A percentile compares a stretch with the other conserved stretches of the same genome.
Evolutionary conservation across 208 protist genomes (phyloP).

Genomic region (Entamoeba invadens): DNA sequence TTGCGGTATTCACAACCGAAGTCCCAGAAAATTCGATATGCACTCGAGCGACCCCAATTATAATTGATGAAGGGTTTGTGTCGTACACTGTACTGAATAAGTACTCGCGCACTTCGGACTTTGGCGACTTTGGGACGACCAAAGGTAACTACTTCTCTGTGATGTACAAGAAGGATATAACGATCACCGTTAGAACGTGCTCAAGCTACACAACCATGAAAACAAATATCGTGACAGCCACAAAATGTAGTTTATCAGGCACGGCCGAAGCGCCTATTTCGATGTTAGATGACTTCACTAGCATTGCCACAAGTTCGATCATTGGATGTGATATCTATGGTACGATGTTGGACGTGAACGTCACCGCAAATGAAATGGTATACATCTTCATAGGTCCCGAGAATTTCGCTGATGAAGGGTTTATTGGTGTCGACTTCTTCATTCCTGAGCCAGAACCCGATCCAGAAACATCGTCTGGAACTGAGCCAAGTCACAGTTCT

Average conservation of each 20-base stretch:
- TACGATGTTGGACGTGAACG: neutral
- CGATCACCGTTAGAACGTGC: neutral
- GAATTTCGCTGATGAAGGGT: neutral
- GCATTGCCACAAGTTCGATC: neutral
- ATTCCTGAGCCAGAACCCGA: neutral
- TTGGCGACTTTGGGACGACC: neutral
- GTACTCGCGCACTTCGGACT: neutral
- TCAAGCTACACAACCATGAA: neutral
- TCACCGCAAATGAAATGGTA: neutral
- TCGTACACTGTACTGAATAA: neutral
- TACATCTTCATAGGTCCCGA: neutral
- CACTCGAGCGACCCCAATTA: neutral
- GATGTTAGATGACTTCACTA: neutral
- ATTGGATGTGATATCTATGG: neutral
- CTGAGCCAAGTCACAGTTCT: neutral
- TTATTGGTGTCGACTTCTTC: neutral
- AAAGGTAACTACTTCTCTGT: neutral
- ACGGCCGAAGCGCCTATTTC: neutral
- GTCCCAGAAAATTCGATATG: neutral
- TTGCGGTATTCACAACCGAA: neutral
- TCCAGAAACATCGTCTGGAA: too few species aligned
- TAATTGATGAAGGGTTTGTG: neutral
- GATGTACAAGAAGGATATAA: neutral
- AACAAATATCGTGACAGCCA: neutral
- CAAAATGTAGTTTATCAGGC: neutral